phyloP scores from a whole-genome alignment of 352 stramenopile species.

The Phytophthora sp. region DNA sequence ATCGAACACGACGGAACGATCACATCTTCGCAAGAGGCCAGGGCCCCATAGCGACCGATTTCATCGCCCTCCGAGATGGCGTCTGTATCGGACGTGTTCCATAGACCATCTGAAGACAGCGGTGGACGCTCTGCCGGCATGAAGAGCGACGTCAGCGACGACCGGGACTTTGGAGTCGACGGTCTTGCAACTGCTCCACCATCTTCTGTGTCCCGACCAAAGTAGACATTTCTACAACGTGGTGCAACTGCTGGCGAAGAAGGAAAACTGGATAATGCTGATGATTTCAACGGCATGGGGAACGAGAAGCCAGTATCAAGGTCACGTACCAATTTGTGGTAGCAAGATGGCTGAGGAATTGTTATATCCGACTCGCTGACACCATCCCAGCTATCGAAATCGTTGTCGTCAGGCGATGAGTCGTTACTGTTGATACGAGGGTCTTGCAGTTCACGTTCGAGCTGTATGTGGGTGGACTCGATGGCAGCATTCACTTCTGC shows the following conservation, averaged over 20 bases:
- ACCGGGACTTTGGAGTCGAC: slow-evolving; percentile 28
- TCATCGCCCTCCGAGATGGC: slow-evolving; percentile 47
- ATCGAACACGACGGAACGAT: slow-evolving; percentile 73
- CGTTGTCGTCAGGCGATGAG: slow-evolving; percentile 11
- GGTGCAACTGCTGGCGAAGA: slow-evolving; percentile 27
- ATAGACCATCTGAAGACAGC: slow-evolving; percentile 34
- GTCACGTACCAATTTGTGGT: slow-evolving; percentile 62
- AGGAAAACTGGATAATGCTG: slow-evolving; percentile 33
- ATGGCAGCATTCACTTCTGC: slow-evolving; percentile 39
- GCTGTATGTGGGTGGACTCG: slow-evolving; percentile 26
- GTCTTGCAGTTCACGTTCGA: slow-evolving; percentile 19
- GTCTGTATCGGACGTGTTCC: slow-evolving; percentile 42
- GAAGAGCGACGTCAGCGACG: slow-evolving; percentile 49
- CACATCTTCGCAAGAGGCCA: slow-evolving; percentile 57
- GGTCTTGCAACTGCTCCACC: slow-evolving; percentile 8
- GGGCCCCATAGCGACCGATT: slow-evolving; percentile 37
- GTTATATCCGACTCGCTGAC: slow-evolving; percentile 28
- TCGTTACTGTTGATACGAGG: slow-evolving; percentile 13
- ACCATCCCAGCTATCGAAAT: slow-evolving; percentile 32
- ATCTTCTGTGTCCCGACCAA: slow-evolving; percentile 21
- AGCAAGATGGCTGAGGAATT: slow-evolving; percentile 34
- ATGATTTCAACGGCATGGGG: slow-evolving; percentile 45
- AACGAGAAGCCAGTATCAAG: slow-evolving; percentile 65
- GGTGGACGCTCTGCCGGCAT: slow-evolving; percentile 37
- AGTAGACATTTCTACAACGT: slow-evolving; percentile 25